phyloP scores from a whole-genome alignment of 2,329 filamentous ascomycete genomes.

The Xylariales sp. region DNA sequence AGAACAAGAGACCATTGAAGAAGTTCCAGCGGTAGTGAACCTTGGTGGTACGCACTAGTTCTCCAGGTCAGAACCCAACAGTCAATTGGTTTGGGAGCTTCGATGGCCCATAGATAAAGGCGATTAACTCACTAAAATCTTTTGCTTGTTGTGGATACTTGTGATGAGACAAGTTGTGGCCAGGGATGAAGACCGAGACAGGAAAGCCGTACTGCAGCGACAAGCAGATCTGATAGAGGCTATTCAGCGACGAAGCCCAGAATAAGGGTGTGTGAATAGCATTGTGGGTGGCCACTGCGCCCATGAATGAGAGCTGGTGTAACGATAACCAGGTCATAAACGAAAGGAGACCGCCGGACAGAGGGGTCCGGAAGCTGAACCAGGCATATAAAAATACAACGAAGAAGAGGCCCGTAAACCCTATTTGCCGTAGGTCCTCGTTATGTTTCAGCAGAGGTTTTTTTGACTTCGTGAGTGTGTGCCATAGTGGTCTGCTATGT shows the following conservation, averaged over 20 bases:
- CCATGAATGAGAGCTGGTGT: constrained; percentile 11
- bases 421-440: constrained; percentile 8
- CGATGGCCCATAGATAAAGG: not conserved
- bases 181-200: constrained; percentile 10
- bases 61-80: not conserved
- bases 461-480: not conserved
- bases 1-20: constrained; percentile 10
- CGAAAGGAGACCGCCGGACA: constrained; percentile 7
- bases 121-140: constrained; percentile 10
- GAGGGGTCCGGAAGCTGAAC: constrained; percentile 6
- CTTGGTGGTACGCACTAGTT: constrained; percentile 11
- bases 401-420: constrained; percentile 9
- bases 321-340: constrained; percentile 8
- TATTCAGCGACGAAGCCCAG: constrained; percentile 4
- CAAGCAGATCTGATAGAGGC: constrained; percentile 9
- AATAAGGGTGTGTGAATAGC: constrained; percentile 10
- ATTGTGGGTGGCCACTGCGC: constrained; percentile 10
- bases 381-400: constrained; percentile 8
- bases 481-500: too few species aligned
- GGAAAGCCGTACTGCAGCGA: constrained; percentile 11
- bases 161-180: constrained; percentile 10
- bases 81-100: not conserved
- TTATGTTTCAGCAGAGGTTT: constrained; percentile 4
- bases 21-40: constrained; percentile 9
- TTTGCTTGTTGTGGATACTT: constrained; percentile 11